A percentile compares a stretch with the other conserved stretches of the same genome.
Conservation (phyloP, 1,284 basidiomycete species). For the Mycena citricolor region DNA sequence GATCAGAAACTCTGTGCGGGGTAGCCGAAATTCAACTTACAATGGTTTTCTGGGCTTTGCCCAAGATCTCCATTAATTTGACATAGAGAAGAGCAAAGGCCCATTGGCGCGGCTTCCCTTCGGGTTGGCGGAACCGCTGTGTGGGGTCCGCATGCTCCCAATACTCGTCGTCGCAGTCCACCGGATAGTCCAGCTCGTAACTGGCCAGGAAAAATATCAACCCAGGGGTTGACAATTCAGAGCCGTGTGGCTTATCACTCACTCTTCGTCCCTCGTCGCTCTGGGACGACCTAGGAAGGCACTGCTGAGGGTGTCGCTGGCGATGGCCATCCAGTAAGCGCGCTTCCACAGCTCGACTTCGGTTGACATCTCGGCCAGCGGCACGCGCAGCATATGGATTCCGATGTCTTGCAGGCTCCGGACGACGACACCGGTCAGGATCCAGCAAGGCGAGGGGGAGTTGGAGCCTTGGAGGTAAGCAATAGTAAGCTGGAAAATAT, state of each 20-base stretch:
- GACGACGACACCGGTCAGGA: slow-evolving; percentile 29
- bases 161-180: slow-evolving; percentile 19
- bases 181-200: slow-evolving; percentile 19
- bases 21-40: slow-evolving; percentile 3
- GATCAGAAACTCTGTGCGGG: no score
- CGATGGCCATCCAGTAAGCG: slow-evolving; percentile 46
- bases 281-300: slow-evolving; percentile 20
- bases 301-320: slow-evolving; percentile 47
- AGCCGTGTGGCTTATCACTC: neutral
- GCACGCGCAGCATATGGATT: slow-evolving; percentile 40
- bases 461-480: slow-evolving; percentile 26
- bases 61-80: slow-evolving; percentile 51
- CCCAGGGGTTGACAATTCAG: no score
- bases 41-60: slow-evolving; percentile 36
- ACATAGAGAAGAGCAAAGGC: slow-evolving; percentile 44
- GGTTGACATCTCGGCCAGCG: slow-evolving; percentile 21
- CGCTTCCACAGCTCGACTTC: slow-evolving; percentile 16
- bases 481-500: slow-evolving; percentile 11
- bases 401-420: slow-evolving; percentile 32
- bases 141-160: slow-evolving; percentile 20
- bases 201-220: neutral
- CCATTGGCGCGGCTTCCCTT: slow-evolving; percentile 37
- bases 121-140: slow-evolving; percentile 36
- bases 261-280: slow-evolving; percentile 17
- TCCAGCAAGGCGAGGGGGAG: slow-evolving; percentile 29